Conservation (phyloP, 768 basidiomycete species). For the Pleurotus giganteus region DNA sequence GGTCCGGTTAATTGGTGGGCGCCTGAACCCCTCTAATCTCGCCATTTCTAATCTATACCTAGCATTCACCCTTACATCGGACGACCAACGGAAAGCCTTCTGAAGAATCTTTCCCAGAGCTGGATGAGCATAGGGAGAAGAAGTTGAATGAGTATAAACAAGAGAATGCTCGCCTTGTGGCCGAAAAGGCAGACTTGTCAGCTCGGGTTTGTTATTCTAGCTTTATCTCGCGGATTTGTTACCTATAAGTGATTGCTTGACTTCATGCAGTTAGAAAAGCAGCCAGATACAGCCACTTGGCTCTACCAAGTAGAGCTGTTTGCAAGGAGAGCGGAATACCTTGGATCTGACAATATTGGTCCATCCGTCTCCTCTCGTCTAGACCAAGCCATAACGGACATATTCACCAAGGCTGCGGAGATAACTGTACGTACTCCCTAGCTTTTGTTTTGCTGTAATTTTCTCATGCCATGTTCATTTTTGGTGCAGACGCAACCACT, state of each 20-base stretch:
- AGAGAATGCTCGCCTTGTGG: conserved; percentile 42
- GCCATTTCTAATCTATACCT: conserved; percentile 39
- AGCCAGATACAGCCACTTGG: not conserved
- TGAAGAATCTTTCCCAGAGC: conserved; percentile 28
- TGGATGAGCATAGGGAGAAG: conserved; percentile 38
- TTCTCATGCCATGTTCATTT: conserved; percentile 2
- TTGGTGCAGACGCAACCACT: conserved; percentile 42
- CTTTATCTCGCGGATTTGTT: not conserved
- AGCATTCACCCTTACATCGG: conserved; percentile 38
- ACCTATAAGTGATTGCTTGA: not conserved
- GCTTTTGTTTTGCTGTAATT: conserved; percentile 13
- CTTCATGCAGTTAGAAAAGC: not conserved
- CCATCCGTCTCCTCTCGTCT: conserved; percentile 1
- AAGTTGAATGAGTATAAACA: conserved; percentile 48
- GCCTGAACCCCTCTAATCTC: conserved; percentile 43
- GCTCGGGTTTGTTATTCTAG: conserved; percentile 36
- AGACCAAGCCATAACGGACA: conserved; percentile 9
- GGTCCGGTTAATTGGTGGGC: conserved; percentile 67
- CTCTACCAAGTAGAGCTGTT: not conserved
- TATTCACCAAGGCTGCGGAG: conserved; percentile 42
- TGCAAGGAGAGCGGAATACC: not conserved
- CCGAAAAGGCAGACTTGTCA: conserved; percentile 42
- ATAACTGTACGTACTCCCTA: conserved; percentile 35
- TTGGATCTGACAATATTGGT: not conserved
- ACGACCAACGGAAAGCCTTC: conserved; percentile 33